phyloP scores from a whole-genome alignment of 2,329 filamentous ascomycete genomes.

The Curvularia lunata region DNA sequence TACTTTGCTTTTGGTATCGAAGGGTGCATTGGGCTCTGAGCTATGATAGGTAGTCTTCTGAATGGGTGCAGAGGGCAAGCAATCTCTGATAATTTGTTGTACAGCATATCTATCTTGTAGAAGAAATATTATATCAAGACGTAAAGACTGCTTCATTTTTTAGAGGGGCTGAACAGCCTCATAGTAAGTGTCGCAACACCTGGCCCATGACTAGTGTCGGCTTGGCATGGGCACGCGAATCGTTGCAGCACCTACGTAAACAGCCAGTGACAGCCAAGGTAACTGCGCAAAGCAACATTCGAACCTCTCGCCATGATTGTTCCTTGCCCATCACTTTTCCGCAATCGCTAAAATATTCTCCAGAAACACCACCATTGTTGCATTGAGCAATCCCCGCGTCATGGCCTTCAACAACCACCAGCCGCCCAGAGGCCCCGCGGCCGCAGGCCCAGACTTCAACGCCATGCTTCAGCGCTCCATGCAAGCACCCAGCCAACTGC shows the following conservation, averaged over 20 bases:
- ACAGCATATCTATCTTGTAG: neutral
- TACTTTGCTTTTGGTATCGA: neutral
- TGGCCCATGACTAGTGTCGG: slow-evolving; percentile 16
- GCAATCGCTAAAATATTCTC: slow-evolving; percentile 28
- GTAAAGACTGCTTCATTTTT: neutral
- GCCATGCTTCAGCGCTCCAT: slow-evolving; percentile 47
- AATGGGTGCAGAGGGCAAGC: neutral
- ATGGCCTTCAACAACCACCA: slow-evolving; percentile 41
- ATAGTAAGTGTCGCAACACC: neutral
- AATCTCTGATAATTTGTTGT: neutral
- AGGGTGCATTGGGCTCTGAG: neutral
- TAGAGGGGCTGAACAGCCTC: neutral
- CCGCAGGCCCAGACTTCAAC: slow-evolving; percentile 45
- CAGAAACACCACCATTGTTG: slow-evolving; percentile 7
- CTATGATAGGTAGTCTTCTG: neutral
- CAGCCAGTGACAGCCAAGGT: slow-evolving; percentile 18
- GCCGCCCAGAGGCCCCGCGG: slow-evolving; percentile 38
- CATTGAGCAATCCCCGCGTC: slow-evolving; percentile 10
- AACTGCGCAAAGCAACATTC: slow-evolving; percentile 22
- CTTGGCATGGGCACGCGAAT: slow-evolving; percentile 20
- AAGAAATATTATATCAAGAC: neutral
- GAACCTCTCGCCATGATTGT: slow-evolving; percentile 42
- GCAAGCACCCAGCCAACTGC: slow-evolving; percentile 38
- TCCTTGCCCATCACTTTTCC: slow-evolving; percentile 23
- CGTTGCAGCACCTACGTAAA: slow-evolving; percentile 19